Evolutionary conservation across 345 rosid species (phyloP).

Genomic region (Salix caprea): DNA sequence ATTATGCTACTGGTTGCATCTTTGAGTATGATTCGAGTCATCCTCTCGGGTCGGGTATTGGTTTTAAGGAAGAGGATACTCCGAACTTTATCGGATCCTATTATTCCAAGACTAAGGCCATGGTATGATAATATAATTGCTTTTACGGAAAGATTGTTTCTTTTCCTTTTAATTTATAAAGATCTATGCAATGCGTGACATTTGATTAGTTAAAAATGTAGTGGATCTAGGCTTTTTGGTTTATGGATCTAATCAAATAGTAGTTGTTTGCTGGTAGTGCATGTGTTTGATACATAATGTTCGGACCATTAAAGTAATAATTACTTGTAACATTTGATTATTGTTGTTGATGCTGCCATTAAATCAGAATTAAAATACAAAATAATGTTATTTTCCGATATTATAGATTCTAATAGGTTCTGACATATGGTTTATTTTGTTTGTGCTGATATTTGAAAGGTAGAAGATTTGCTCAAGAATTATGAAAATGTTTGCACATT

Average conservation of each 20-base stretch:
- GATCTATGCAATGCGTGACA: background rate
- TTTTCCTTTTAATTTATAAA: background rate
- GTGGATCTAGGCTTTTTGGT: background rate
- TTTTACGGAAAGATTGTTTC: background rate
- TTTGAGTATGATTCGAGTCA: constrained; percentile 78
- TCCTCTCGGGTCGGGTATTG: constrained; percentile 69
- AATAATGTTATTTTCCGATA: too few relatives aligned
- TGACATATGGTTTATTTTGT: constrained; percentile 2
- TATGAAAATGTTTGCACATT: constrained; percentile 81
- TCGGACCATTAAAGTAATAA: background rate
- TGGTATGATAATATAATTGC: constrained; percentile 41
- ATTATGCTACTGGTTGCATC: constrained; percentile 86
- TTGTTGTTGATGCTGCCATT: background rate
- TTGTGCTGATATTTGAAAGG: constrained; percentile 30
- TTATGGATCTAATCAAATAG: background rate
- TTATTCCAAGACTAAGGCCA: constrained; percentile 92
- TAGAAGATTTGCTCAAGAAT: constrained; percentile 77
- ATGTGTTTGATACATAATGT: background rate
- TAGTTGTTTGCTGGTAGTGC: background rate
- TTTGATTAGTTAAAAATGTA: background rate
- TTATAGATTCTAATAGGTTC: background rate
- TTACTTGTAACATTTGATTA: background rate
- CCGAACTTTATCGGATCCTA: constrained; percentile 86
- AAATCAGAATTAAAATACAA: background rate
- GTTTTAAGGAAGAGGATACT: constrained; percentile 85